Evolutionary conservation across 371 early-diverging fungal genomes (phyloP), one percentile per base, ranked within the genome.

Genomic region (Fennellomyces sp.): DNA sequence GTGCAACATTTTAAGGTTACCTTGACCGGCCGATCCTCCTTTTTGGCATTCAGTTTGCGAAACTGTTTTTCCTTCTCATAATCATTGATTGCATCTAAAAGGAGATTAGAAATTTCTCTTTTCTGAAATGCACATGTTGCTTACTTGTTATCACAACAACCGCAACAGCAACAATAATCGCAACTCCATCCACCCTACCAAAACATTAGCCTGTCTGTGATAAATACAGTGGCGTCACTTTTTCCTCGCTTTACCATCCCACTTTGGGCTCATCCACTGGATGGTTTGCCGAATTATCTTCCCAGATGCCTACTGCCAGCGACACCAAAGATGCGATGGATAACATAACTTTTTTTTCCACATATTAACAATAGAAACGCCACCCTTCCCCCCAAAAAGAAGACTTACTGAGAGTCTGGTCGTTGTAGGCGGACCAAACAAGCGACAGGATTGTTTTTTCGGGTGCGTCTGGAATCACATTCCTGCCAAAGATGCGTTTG

Each of bases 61-160:
- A 94, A 93, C 69, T 93, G 91, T 30, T 65, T 70, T 63, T 94
- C 91, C 66, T 93, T 92, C 58, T 88, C 86, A 66, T 74, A 91
- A 66, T 95, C 93, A 65, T 91, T 94, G 60, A 92, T 65, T 47
- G 88, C 79, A 10, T 85, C 85, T 64, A 87, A 82, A 25, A 38
- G 15, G 15, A 5, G 8, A 33, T 7, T 8, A 50, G 12, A 50
- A 25, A 13, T 29, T 52, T 28, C 31, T 17, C 31, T 5, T 23
- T 49, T 25, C 5, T 5, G 13, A 28, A 27, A 28, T 5, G 17
- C 6, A 7, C 19, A 33, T 38, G 39, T 52, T 30, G 25, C 59
- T 85, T 78, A 15, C 86, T 94, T 35, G 96, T 93, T 26, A 87
- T 36, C 28, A 95, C 87, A 47, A 94, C 91, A 50, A 92, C 83